Conservation (phyloP, 1,284 basidiomycete species). For the Exsudoporus floridanus region DNA sequence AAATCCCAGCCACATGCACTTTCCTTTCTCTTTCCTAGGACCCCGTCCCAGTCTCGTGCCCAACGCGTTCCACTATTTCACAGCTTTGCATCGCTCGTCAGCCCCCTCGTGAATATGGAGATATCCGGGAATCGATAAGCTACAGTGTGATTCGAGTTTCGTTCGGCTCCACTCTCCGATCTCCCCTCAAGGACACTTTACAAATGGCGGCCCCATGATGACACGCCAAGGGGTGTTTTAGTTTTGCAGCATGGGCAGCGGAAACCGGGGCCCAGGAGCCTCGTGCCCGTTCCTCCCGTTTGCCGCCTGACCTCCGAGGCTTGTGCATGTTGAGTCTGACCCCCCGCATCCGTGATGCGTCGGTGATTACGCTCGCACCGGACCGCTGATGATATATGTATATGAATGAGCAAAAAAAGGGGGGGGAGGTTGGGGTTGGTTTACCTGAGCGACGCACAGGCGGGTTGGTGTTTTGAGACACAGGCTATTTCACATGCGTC, state of each 20-base stretch:
- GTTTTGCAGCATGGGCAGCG: too few relatives aligned
- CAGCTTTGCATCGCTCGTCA: too few relatives aligned
- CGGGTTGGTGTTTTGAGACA: too few relatives aligned
- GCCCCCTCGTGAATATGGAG: slow-evolving; percentile 23
- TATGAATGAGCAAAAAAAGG: background rate
- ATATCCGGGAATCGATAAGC: slow-evolving; percentile 27
- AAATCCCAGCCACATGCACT: slow-evolving; percentile 2
- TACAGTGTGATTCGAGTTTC: slow-evolving; percentile 11
- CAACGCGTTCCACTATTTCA: slow-evolving; percentile 21
- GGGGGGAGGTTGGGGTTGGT: too few relatives aligned
- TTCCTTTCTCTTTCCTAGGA: background rate
- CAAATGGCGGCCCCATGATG: background rate
- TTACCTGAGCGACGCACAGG: background rate
- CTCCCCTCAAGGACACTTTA: slow-evolving; percentile 1
- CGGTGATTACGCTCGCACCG: slow-evolving; percentile 25
- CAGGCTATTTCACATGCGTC: slow-evolving; percentile 5
- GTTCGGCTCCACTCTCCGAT: slow-evolving; percentile 5
- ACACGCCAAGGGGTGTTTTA: background rate
- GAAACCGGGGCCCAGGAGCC: background rate
- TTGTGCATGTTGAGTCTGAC: background rate
- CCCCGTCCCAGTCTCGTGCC: slow-evolving; percentile 7
- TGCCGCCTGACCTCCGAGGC: background rate
- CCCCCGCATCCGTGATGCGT: background rate
- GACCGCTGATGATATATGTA: slow-evolving; percentile 10
- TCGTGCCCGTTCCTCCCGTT: background rate